A percentile compares a stretch with the other conserved stretches of the same genome.
Conservation (phyloP, 345 rosid genomes). For the Eucalyptus tenuipes region DNA sequence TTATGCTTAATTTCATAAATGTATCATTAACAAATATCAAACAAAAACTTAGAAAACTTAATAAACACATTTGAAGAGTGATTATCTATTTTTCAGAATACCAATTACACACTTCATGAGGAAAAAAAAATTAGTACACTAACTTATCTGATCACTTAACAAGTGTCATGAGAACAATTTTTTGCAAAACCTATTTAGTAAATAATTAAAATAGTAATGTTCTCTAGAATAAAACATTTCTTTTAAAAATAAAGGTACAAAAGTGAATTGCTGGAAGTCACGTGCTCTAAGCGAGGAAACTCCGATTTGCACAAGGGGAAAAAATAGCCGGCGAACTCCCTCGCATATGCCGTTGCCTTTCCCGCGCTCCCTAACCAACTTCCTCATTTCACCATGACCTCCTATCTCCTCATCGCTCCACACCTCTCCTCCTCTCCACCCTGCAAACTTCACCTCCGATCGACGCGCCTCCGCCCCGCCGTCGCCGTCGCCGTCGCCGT, state of each 20-base stretch:
- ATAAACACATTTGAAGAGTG: background rate
- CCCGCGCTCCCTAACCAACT: background rate
- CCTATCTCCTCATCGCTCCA: background rate
- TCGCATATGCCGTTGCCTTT: background rate
- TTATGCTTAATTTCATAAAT: background rate
- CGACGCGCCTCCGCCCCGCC: background rate
- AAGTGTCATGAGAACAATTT: rapidly evolving
- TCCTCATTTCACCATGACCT: background rate
- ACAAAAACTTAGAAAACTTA: background rate
- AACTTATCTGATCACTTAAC: background rate
- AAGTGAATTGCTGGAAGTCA: background rate
- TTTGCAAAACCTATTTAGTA: background rate
- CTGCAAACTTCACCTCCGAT: background rate
- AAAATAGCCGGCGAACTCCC: background rate
- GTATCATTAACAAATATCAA: background rate
- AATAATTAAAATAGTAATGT: background rate
- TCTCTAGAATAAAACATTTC: background rate
- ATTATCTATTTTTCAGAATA: background rate
- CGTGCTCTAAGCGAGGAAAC: background rate
- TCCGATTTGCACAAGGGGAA: background rate
- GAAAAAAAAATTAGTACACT: background rate
- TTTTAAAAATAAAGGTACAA: no score
- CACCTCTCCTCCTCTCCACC: background rate
- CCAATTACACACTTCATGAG: background rate
- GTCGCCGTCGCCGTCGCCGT: background rate